These are phyloP conservation scores for Pogostemon cablin DNA, from an alignment of 257 asterid genomes.

Conservation along the genomic window DNA sequence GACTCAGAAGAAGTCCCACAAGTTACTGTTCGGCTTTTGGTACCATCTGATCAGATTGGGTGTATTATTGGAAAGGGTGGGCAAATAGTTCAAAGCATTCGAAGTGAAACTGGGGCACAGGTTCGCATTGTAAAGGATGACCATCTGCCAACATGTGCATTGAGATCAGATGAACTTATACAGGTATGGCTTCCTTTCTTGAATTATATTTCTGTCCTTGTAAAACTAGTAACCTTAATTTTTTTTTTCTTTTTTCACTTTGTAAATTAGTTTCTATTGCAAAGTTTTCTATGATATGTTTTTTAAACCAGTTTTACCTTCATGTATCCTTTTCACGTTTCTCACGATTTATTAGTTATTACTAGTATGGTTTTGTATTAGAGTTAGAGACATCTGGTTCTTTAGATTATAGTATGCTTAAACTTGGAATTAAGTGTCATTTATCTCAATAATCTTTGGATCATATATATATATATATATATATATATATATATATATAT, in stretches of 20 bases:
- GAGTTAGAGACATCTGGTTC: constrained; percentile 11
- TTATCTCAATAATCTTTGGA: neutral
- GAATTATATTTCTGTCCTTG: neutral
- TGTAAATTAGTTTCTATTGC: neutral
- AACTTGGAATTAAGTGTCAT: neutral
- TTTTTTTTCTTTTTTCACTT: neutral
- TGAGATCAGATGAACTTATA: constrained; percentile 89
- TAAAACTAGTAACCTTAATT: neutral
- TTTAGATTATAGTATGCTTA: neutral
- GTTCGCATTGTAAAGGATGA: constrained; percentile 86
- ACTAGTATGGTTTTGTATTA: constrained; percentile 3
- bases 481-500: no score
- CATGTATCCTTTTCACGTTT: neutral
- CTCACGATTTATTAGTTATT: neutral
- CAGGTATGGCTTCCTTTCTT: constrained; percentile 56
- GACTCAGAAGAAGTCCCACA: constrained; percentile 63
- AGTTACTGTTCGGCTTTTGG: constrained; percentile 72
- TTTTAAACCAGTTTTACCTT: neutral
- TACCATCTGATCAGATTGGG: constrained; percentile 96
- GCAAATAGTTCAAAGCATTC: constrained; percentile 80
- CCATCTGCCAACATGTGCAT: constrained; percentile 84
- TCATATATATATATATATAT: neutral
- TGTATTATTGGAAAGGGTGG: constrained; percentile 96
- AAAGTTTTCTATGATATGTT: neutral
- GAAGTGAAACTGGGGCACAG: constrained; percentile 87